Percentiles rank a stretch among this genome's conserved stretches.
Evolutionary conservation across 2,329 filamentous ascomycete genomes (phyloP).

Genomic region (Pestalotiopsis sp.): DNA sequence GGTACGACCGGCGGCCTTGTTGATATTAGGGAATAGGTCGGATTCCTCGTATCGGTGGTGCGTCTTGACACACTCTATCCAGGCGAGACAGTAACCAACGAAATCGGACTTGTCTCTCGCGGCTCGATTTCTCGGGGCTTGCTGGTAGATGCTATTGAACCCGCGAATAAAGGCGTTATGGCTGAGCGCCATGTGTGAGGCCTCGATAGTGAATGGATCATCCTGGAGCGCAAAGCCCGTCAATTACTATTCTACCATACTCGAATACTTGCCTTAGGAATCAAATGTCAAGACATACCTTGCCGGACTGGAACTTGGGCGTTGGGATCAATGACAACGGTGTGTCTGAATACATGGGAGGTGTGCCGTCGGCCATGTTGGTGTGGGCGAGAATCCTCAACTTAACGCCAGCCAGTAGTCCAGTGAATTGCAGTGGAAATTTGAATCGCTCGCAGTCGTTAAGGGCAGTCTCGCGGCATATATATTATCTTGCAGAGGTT

Average conservation of each 20-base stretch:
- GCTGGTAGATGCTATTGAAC: conserved; percentile 27
- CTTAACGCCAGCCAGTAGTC: too few species aligned
- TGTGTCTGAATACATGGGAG: conserved; percentile 20
- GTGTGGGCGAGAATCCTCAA: not conserved
- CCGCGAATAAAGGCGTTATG: conserved; percentile 27
- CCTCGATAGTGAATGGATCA: conserved; percentile 24
- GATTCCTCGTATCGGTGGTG: conserved; percentile 26
- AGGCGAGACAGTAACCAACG: conserved; percentile 21
- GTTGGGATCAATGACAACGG: conserved; percentile 20
- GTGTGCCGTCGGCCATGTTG: conserved; percentile 12
- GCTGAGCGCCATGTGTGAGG: conserved; percentile 24
- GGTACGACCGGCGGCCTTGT: conserved; percentile 19
- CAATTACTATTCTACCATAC: conserved; percentile 12
- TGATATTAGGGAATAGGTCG: conserved; percentile 22
- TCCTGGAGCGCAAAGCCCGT: conserved; percentile 8
- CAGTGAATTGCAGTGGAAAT: too few species aligned
- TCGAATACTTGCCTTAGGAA: not conserved
- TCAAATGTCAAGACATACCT: conserved; percentile 37
- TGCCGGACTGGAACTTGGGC: conserved; percentile 35
- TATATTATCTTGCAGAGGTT: too few species aligned
- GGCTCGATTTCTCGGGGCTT: conserved; percentile 17
- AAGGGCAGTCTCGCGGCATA: too few species aligned
- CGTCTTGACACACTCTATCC: conserved; percentile 20
- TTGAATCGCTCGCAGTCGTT: too few species aligned
- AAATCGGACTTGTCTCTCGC: conserved; percentile 22